A percentile compares a stretch with the other conserved stretches of the same genome.
phyloP scores from a whole-genome alignment of 345 rosid species.

The Conringia planisiliqua region DNA sequence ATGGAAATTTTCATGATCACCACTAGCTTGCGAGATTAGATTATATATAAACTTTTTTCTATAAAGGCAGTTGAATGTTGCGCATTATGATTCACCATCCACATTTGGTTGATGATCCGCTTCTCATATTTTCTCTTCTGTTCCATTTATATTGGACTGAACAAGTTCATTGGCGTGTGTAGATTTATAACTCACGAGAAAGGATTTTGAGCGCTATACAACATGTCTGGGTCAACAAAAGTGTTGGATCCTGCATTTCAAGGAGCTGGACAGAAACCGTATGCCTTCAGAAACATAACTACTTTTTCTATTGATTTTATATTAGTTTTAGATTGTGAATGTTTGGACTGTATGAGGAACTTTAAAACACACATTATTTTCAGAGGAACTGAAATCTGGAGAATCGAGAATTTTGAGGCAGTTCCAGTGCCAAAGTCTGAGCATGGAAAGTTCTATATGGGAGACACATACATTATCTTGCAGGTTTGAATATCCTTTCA shows the following conservation, averaged over 20 bases:
- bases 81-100: not conserved
- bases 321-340: not conserved
- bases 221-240: slow-evolving; percentile 81
- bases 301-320: not conserved
- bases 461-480: slow-evolving; percentile 88
- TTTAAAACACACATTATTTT: slow-evolving; percentile 38
- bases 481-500: slow-evolving; percentile 49
- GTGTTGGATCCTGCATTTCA: slow-evolving; percentile 92
- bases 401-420: slow-evolving; percentile 90
- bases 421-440: slow-evolving; percentile 83
- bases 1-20: not conserved
- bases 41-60: not conserved
- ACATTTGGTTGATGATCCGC: not conserved
- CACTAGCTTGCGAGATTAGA: not conserved
- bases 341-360: slow-evolving; percentile 16
- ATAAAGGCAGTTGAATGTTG: not conserved
- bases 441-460: slow-evolving; percentile 93
- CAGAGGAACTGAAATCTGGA: slow-evolving; percentile 98
- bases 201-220: not conserved
- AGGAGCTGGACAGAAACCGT: slow-evolving; percentile 93
- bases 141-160: not conserved
- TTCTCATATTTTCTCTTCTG: not conserved
- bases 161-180: slow-evolving; percentile 7
- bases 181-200: not conserved
- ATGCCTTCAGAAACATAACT: slow-evolving; percentile 43